Base-by-base conservation (phyloP, 345 rosid species). In the Excoecaria cochinchinensis region DNA sequence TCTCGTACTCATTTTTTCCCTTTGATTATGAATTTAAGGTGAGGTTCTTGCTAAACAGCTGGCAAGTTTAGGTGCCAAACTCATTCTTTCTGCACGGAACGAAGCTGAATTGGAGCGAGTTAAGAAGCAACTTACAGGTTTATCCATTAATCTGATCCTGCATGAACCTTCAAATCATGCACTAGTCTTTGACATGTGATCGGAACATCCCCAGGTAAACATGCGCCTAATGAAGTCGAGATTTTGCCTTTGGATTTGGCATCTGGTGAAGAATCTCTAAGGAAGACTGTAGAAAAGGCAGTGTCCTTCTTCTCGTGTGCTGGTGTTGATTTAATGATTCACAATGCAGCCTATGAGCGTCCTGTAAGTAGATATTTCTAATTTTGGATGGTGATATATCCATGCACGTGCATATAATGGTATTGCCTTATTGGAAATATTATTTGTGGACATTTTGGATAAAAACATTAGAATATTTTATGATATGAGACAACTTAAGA, bases 291-390 rank as follows among this genome's bases (percentile, higher is more conserved):
- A 40, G 89, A 90, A 73, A 83, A 86, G 83, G 97, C 97, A 15
- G 89, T 90, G 69, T 87, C 86, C 31, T 86, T 83, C 72, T 95
- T 92, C 73, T 68, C 90, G 65, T 90, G 84, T 57, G 74, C 80
- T 75, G 97, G 97, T 71, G 86, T 95, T 78, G 90, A 95, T 81
- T 89, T 88, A 78, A 83, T 95, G 97, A 74, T 95, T 64, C 97
- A 95, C 70, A 95, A 95, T 69, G 99, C 97, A 46, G 99, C 99
- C 59, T 92, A 76, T 82, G 97, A 92, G 85, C 97, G 97, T 61
- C 99, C 97, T 0, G 97, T 95, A 77, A 87, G 92, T 85, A 71
- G 77, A 25, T 22, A 44, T 62, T 61, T 74, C 52, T 67, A 13
- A 38, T 78, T 44, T 66, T 46, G 40, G 40, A 55, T 19, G 22